A percentile compares a stretch with the other conserved stretches of the same genome.
phyloP scores from a whole-genome alignment of 2,329 filamentous ascomycete species.

The Harringtonia lauricola region DNA sequence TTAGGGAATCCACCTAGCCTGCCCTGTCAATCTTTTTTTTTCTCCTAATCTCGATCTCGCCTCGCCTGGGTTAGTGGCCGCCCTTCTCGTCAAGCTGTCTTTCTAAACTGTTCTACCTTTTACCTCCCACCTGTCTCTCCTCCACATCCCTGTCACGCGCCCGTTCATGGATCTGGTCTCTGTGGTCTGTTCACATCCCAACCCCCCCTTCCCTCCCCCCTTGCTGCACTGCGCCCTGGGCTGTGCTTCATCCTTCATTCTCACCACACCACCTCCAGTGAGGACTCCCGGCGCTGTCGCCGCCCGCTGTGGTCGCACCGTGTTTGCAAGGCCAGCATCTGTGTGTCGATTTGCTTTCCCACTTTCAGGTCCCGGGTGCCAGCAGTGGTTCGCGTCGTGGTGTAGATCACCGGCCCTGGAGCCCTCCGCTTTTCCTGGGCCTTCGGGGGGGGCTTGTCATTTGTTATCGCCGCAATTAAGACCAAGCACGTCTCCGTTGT shows the following conservation, averaged over 20 bases:
- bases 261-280: too few species aligned
- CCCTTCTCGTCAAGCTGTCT: not conserved
- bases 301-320: not conserved
- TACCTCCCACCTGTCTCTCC: too few species aligned
- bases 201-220: too few species aligned
- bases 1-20: not conserved
- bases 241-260: too few species aligned
- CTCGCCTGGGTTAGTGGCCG: constrained; percentile 1
- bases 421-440: not conserved
- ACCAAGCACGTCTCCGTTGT: not conserved
- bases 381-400: not conserved
- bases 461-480: constrained; percentile 9
- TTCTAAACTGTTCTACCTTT: constrained; percentile 8
- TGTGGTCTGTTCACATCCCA: too few species aligned
- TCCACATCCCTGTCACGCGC: not conserved
- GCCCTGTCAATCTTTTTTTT: not conserved
- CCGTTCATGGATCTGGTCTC: too few species aligned
- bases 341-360: not conserved
- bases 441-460: too few species aligned
- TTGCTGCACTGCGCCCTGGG: too few species aligned
- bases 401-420: constrained; percentile 10
- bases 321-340: not conserved
- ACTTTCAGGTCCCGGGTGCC: not conserved
- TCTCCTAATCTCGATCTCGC: not conserved
- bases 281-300: too few species aligned